phyloP scores from a whole-genome alignment of 2,329 filamentous ascomycete species.

The Neopestalotiopsis sp. region DNA sequence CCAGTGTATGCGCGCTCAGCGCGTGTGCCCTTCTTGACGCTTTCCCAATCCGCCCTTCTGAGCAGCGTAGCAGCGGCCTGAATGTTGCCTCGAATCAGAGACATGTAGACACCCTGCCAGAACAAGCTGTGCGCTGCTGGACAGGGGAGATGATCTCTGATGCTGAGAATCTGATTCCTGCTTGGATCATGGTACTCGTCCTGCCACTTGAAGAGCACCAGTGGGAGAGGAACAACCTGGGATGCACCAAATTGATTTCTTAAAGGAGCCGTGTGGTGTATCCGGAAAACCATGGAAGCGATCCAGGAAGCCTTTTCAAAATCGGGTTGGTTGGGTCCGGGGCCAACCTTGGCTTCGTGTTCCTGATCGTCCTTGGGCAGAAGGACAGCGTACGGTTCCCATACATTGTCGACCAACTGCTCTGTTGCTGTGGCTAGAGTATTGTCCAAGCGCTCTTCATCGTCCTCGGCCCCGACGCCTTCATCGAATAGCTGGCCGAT shows the following conservation, averaged over 20 bases:
- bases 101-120: slow-evolving; percentile 83
- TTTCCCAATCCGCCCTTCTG: slow-evolving; percentile 77
- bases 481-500: slow-evolving; percentile 70
- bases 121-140: slow-evolving; percentile 79
- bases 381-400: slow-evolving; percentile 59
- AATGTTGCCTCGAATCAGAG: slow-evolving; percentile 78
- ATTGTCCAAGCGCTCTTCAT: slow-evolving; percentile 61
- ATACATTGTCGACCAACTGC: slow-evolving; percentile 56
- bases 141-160: slow-evolving; percentile 70
- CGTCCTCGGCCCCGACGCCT: slow-evolving; percentile 61
- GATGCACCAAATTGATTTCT: slow-evolving; percentile 44
- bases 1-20: slow-evolving; percentile 74
- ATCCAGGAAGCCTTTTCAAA: slow-evolving; percentile 81
- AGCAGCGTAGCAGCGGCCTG: slow-evolving; percentile 70
- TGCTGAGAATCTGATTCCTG: slow-evolving; percentile 66
- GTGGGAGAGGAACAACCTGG: slow-evolving; percentile 65
- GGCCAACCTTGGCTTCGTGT: slow-evolving; percentile 68
- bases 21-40: slow-evolving; percentile 72
- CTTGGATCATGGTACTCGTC: slow-evolving; percentile 76
- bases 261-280: slow-evolving; percentile 71
- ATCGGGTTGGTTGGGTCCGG: slow-evolving; percentile 63
- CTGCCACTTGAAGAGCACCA: slow-evolving; percentile 84
- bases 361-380: slow-evolving; percentile 57
- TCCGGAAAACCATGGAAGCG: slow-evolving; percentile 76
- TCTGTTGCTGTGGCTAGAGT: slow-evolving; percentile 60